Percentiles rank a stretch among this genome's conserved stretches.
phyloP scores from a whole-genome alignment of 305 asterid genomes.

The Solanum hybrid region DNA sequence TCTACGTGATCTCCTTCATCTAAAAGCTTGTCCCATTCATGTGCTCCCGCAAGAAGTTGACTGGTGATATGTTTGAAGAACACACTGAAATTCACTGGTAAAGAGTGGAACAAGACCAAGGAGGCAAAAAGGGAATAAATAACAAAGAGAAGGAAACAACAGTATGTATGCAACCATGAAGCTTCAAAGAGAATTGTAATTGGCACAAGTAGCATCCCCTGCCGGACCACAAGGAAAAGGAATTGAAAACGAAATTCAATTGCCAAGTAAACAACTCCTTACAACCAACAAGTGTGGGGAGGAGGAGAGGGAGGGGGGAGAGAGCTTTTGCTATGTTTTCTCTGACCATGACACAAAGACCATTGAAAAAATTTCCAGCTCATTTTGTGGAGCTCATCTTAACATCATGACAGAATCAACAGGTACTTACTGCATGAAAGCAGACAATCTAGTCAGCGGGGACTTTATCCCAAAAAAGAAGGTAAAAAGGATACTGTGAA shows the following conservation, averaged over 20 bases:
- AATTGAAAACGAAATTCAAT: not conserved
- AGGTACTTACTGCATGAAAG: not conserved
- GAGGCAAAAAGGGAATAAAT: not conserved
- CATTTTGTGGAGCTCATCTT: not conserved
- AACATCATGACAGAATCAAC: not conserved
- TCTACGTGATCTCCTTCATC: constrained; percentile 20
- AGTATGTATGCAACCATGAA: not conserved
- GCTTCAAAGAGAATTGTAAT: not conserved
- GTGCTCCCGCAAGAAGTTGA: constrained; percentile 67
- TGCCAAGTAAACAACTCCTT: not conserved
- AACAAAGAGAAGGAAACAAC: not conserved
- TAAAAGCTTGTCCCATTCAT: constrained; percentile 52
- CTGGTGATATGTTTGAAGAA: constrained; percentile 57
- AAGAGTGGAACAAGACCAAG: constrained; percentile 26
- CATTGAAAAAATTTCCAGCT: not conserved
- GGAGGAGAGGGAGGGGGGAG: not conserved
- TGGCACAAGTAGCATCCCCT: not conserved
- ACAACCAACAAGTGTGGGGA: not conserved
- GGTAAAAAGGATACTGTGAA: constrained; percentile 61
- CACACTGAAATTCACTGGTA: constrained; percentile 41
- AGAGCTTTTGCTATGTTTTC: not conserved
- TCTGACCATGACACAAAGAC: not conserved
- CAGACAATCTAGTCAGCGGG: not conserved
- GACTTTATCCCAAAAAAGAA: constrained; percentile 4
- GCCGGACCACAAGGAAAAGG: not conserved